phyloP scores from a whole-genome alignment of 371 early-diverging fungal species.

The Dichotomocladium elegans region DNA sequence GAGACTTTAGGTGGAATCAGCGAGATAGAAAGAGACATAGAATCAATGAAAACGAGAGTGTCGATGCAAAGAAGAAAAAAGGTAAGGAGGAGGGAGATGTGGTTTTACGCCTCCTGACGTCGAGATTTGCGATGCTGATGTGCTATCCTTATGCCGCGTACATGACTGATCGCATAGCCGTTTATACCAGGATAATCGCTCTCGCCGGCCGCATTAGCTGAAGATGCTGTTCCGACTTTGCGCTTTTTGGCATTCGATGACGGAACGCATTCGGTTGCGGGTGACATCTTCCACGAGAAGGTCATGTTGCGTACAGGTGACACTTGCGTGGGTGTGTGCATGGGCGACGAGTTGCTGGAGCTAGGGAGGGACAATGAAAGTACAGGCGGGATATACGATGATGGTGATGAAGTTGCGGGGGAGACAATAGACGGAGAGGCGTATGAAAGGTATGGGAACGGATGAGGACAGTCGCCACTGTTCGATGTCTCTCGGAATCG shows the following conservation, averaged over 20 bases:
- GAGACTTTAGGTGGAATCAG: background rate
- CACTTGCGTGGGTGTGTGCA: conserved; percentile 39
- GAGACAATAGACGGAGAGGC: background rate
- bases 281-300: conserved; percentile 8
- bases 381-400: conserved; percentile 15
- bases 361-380: conserved; percentile 36
- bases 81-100: background rate
- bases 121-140: conserved; percentile 1
- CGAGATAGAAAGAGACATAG: too few species aligned
- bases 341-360: conserved; percentile 37
- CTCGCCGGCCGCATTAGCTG: conserved; percentile 1
- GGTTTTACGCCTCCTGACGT: background rate
- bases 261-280: background rate
- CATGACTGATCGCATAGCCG: conserved; percentile 17
- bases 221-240: background rate
- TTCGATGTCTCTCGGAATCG: conserved; percentile 1
- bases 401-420: background rate
- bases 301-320: conserved; percentile 24
- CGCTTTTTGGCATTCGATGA: background rate
- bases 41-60: too few species aligned
- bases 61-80: background rate
- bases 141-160: conserved; percentile 12
- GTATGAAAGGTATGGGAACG: background rate
- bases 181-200: conserved; percentile 1
- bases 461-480: too few species aligned